Evolutionary conservation across 352 stramenopile genomes (phyloP), one percentile per base, ranked within the genome.

Genomic region (Pythium volutum): DNA sequence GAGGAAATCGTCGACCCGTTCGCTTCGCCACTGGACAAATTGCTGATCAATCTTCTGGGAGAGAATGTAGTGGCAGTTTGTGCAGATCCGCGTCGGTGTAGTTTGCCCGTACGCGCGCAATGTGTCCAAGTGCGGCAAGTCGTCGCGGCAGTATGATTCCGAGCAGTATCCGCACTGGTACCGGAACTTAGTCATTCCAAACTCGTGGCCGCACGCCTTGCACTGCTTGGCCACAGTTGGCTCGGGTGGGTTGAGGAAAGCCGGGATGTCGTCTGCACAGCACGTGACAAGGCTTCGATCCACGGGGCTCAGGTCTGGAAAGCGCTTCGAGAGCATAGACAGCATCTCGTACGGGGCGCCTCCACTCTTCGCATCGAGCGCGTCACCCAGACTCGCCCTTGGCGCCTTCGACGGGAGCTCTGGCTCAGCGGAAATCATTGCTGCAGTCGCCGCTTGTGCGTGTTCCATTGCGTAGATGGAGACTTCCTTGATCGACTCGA

Each of bases 81-180:
- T 73, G 59, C 85, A 95, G 27, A 95, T 57, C 53, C 87, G 86
- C 12, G 77, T 78, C 1, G 81, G 71, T 3, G 69, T 58, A 8
- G 68, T 80, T 47, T 90, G 78, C 2, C 84, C 83, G 56, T 87
- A 93, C 11, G 83, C 82, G 10, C 82, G 79, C 20, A 95, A 63
- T 20, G 77, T 77, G 3, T 82, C 77, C 0, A 75, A 66, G 18
- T 84, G 67, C 5, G 79, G 76, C 15, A 95, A 60, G 55, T 93
- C 66, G 49, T 91, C 81, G 18, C 82, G 79, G 31, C 86, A 95
- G 25, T 87, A 93, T 10, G 82, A 87, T 48, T 91, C 81, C 16
- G 67, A 79, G 60, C 86, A 93, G 66, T 93, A 93, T 1, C 86
- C 84, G 55, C 84, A 95, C 50, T 88, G 73, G 51, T 93, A 95